Base-by-base conservation (phyloP, 2,329 filamentous ascomycete genomes). In the Hyphodiscus sp. region DNA sequence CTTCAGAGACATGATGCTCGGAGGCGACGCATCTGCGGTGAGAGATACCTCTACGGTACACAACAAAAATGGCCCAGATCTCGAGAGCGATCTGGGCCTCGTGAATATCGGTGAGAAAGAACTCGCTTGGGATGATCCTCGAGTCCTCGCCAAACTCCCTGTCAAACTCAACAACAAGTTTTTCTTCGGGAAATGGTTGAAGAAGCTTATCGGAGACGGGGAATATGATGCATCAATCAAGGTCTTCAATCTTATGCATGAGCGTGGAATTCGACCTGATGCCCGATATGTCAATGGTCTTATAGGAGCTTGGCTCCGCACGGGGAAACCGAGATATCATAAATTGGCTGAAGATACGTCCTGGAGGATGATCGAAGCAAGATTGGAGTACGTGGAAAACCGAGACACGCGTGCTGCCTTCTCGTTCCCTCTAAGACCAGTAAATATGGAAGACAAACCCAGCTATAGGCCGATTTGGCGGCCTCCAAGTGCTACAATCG, bases 161-260 rank as follows among this genome's bases (percentile, higher is more conserved):
- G 67, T 70, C 13, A 68, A 68, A 33, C 77, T 79, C 51, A 72
- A 76, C 45, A 94, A 95, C 68, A 84, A 86, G 58, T 92, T 90
- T 70, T 89, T 96, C 69, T 87, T 91, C 60, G 87, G 86, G 33
- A 91, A 89, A 63, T 96, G 91, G 91, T 78, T 95, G 65, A 92
- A 92, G 69, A 83, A 87, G 48, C 79, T 95, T 9, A 87, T 95
- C 52, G 85, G 85, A 16, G 80, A 84, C 54, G 83, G 83, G 1
- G 80, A 90, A 59, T 71, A 88, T 15, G 80, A 87, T 53, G 86
- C 85, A 1, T 89, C 89, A 2, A 76, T 81, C 50, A 80, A 82
- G 55, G 88, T 95, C 9, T 74, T 94, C 26, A 79, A 86, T 15
- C 77, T 91, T 58, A 92, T 95, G 86, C 82, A 84, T 61, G 75